Conservation (phyloP, 768 basidiomycete genomes). For the Panus rudis region DNA sequence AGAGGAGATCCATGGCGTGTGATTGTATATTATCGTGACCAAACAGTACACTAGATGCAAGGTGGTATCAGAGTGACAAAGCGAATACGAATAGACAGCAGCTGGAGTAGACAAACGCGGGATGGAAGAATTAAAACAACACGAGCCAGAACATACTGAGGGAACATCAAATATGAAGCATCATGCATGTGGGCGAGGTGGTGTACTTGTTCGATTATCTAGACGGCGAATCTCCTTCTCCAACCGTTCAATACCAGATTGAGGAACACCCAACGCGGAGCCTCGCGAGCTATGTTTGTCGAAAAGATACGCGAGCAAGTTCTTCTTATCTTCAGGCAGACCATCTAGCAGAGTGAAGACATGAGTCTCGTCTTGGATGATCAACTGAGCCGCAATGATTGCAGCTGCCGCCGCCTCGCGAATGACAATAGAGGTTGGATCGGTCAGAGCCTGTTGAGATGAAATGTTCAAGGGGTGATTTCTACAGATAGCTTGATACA, state of each 20-base stretch:
- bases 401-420: constrained; percentile 78
- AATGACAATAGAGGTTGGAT: constrained; percentile 61
- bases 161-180: no score
- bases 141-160: no score
- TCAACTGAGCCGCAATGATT: constrained; percentile 79
- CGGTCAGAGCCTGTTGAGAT: constrained; percentile 54
- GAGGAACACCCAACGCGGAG: constrained; percentile 18
- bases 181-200: constrained; percentile 44
- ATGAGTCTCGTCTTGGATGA: constrained; percentile 77
- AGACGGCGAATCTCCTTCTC: constrained; percentile 77
- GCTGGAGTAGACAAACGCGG: no score
- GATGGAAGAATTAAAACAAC: no score
- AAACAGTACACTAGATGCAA: no score
- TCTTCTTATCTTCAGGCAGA: constrained; percentile 86
- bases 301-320: constrained; percentile 81
- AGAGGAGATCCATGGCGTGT: no score
- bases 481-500: constrained; percentile 38
- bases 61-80: no score
- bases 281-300: constrained; percentile 80
- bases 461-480: constrained; percentile 1
- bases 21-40: no score
- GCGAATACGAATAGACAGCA: no score
- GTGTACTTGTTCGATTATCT: constrained; percentile 74
- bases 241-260: constrained; percentile 58
- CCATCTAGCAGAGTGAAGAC: constrained; percentile 76